Base-by-base conservation (phyloP, 345 rosid species). In the Microthlaspi erraticum region DNA sequence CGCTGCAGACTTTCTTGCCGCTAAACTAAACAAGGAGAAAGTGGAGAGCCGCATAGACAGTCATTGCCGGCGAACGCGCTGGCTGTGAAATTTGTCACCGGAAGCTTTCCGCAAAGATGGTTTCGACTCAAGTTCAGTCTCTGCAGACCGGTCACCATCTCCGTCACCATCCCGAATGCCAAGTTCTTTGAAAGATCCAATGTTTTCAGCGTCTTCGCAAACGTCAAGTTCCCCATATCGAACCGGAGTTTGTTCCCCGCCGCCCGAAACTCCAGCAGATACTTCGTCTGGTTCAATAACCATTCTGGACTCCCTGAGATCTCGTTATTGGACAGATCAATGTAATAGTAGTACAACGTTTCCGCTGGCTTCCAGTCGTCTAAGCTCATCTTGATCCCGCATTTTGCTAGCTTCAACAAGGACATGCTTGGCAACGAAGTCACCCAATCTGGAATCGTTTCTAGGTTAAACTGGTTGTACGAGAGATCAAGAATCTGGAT, bases 401-500 rank as follows among this genome's bases (percentile, higher is more conserved):
- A 86, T 43, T 76, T 82, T 0, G 86, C 94, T 1, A 91, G 83
- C 79, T 85, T 88, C 52, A 88, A 81, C 16, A 85, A 86, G 78
- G 76, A 88, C 49, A 86, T 82, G 17, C 82, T 81, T 0, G 88
- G 81, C 20, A 91, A 88, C 1, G 87, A 80, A 2, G 90, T 85
- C 20, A 83, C 97, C 97, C 97, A 88, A 10, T 64, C 70, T 10
- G 97, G 94, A 58, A 88, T 88, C 51, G 77, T 59, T 7, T 74
- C 68, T 7, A 88, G 86, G 38, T 84, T 81, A 73, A 91, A 87
- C 8, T 41, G 54, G 62, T 85, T 88, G 74, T 88, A 73, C 0
- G 95, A 91, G 12, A 88, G 72, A 77, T 91, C 89, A 17, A 91
- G 83, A 7, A 86, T 84, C 17, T 91, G 95, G 23, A 88, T 85